Conservation (phyloP, 2,329 filamentous ascomycete species). For the Aschersonia sp. region DNA sequence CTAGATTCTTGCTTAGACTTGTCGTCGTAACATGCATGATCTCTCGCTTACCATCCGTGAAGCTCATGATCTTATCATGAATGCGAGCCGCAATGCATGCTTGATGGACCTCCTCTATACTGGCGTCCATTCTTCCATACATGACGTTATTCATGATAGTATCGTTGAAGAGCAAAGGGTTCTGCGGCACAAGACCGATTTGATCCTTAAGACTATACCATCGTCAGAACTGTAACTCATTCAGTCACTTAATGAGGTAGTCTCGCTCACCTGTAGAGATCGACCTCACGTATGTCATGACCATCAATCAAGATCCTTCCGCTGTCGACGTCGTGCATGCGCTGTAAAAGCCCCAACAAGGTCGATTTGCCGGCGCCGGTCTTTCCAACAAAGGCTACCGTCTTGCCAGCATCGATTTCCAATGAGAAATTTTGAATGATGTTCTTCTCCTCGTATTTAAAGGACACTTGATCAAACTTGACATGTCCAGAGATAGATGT, state of each 20-base stretch:
- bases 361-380: conserved; percentile 47
- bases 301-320: conserved; percentile 41
- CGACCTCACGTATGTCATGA: conserved; percentile 40
- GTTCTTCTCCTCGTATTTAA: conserved; percentile 45
- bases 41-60: conserved; percentile 27
- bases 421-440: conserved; percentile 41
- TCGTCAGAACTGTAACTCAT: too few relatives aligned
- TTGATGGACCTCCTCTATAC: conserved; percentile 38
- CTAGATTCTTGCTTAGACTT: conserved; percentile 9
- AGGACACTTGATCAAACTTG: conserved; percentile 38
- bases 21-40: neutral
- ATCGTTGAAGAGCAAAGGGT: conserved; percentile 40
- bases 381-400: conserved; percentile 44
- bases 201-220: conserved; percentile 36
- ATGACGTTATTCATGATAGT: conserved; percentile 45
- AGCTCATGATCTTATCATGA: conserved; percentile 41
- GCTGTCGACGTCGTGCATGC: conserved; percentile 41
- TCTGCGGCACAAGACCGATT: conserved; percentile 42
- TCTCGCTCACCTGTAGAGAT: conserved; percentile 31
- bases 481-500: conserved; percentile 37
- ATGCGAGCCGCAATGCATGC: conserved; percentile 41
- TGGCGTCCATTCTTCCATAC: conserved; percentile 38
- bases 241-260: too few relatives aligned
- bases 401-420: conserved; percentile 33
- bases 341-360: conserved; percentile 40